Conservation (phyloP, 495 filamentous ascomycete species). For the Aspergillus conjunctus region DNA sequence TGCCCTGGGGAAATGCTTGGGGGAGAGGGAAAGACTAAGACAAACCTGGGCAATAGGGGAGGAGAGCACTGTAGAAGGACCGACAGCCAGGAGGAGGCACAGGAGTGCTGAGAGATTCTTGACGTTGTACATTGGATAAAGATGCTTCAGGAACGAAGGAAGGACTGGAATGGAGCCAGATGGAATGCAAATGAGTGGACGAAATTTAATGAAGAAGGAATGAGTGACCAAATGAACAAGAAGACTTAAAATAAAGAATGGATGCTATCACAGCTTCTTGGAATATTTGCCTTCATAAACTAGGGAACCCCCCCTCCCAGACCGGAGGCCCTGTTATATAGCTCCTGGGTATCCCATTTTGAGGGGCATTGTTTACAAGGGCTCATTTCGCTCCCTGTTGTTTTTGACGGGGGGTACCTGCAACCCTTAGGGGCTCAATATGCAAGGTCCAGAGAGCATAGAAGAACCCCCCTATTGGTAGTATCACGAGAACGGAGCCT, state of each 20-base stretch:
- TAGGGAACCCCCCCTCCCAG: background rate
- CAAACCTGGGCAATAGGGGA: conserved; percentile 29
- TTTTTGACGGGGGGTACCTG: background rate
- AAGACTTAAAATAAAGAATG: conserved; percentile 22
- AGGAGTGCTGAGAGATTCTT: conserved; percentile 40
- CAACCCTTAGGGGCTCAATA: conserved; percentile 5
- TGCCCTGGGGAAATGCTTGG: background rate
- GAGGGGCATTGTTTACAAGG: background rate
- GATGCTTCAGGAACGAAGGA: background rate
- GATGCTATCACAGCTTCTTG: conserved; percentile 3
- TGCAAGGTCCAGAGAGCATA: conserved; percentile 17
- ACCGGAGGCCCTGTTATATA: conserved; percentile 15
- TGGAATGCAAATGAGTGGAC: conserved; percentile 18
- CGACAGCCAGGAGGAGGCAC: conserved; percentile 39
- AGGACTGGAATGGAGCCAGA: conserved; percentile 15
- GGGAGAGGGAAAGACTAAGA: conserved; percentile 3
- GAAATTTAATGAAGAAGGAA: background rate
- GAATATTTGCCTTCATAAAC: conserved; percentile 12
- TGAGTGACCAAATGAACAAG: conserved; percentile 24
- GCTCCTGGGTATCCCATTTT: background rate
- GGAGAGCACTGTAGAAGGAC: conserved; percentile 38
- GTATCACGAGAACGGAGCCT: background rate
- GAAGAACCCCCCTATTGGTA: conserved; percentile 18
- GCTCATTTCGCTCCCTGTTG: background rate
- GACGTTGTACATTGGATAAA: conserved; percentile 34